Evolutionary conservation across 495 filamentous ascomycete genomes (phyloP).

Genomic region (Gamarada debralockiae): DNA sequence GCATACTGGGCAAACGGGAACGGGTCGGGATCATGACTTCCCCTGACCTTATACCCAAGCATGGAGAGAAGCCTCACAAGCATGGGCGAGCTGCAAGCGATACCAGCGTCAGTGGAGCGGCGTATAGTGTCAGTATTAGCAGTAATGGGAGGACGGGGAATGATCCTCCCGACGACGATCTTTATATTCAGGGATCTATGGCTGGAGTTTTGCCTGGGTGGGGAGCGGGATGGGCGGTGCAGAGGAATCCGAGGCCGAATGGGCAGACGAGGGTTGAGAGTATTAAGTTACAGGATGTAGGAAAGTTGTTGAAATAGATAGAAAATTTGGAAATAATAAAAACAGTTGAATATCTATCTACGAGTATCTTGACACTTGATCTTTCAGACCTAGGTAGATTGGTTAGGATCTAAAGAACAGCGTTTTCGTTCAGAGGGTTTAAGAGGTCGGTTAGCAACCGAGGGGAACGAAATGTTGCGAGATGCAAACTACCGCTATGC

Average conservation of each 20-base stretch:
- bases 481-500: too few species aligned
- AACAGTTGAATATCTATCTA: background rate
- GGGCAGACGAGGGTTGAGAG: background rate
- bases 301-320: background rate
- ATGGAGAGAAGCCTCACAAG: constrained; percentile 2
- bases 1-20: constrained; percentile 17
- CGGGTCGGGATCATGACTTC: constrained; percentile 23
- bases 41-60: constrained; percentile 20
- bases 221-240: background rate
- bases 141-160: background rate
- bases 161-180: background rate
- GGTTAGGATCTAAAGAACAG: background rate
- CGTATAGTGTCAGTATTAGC: background rate
- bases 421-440: too few species aligned
- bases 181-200: background rate
- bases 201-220: background rate
- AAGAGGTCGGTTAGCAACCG: too few species aligned
- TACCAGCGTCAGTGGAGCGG: background rate
- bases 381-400: background rate
- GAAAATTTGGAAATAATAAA: background rate
- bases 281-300: background rate
- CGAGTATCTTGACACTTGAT: background rate
- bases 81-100: constrained; percentile 8
- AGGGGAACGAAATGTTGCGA: too few species aligned
- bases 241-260: constrained; percentile 1